These are phyloP conservation scores for Penicillium corylophilum DNA, from an alignment of 2,329 filamentous ascomycete genomes.

Conservation along the genomic window DNA sequence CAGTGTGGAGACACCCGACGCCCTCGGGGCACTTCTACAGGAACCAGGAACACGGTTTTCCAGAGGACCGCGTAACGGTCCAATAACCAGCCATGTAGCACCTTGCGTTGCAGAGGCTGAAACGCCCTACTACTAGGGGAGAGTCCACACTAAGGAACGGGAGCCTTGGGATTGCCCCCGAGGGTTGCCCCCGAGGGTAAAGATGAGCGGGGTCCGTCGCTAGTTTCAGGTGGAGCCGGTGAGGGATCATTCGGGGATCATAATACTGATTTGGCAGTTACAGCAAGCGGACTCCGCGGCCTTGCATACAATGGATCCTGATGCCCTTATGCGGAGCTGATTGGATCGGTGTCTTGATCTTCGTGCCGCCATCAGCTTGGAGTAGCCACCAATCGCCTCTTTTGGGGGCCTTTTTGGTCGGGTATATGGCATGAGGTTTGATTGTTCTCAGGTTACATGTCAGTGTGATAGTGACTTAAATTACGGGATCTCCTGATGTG, in stretches of 20 bases:
- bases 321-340: not conserved
- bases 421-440: not conserved
- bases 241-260: constrained; percentile 3
- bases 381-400: not conserved
- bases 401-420: not conserved
- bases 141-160: constrained; percentile 3
- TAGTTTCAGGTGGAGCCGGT: constrained; percentile 14
- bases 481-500: not conserved
- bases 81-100: constrained; percentile 3
- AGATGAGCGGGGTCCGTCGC: constrained; percentile 7
- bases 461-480: not conserved
- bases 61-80: constrained; percentile 1
- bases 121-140: constrained; percentile 9
- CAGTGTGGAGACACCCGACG: constrained; percentile 4
- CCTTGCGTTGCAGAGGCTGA: constrained; percentile 21
- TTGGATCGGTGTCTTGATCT: constrained; percentile 3
- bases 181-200: constrained; percentile 10
- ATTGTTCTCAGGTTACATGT: not conserved
- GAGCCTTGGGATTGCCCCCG: not conserved
- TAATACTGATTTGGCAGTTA: not conserved
- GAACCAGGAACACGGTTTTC: constrained; percentile 1
- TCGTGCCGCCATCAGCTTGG: constrained; percentile 8
- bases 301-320: not conserved
- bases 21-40: constrained; percentile 1
- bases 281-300: not conserved